phyloP scores from a whole-genome alignment of 768 basidiomycete species.

The Trametopsis cervina region DNA sequence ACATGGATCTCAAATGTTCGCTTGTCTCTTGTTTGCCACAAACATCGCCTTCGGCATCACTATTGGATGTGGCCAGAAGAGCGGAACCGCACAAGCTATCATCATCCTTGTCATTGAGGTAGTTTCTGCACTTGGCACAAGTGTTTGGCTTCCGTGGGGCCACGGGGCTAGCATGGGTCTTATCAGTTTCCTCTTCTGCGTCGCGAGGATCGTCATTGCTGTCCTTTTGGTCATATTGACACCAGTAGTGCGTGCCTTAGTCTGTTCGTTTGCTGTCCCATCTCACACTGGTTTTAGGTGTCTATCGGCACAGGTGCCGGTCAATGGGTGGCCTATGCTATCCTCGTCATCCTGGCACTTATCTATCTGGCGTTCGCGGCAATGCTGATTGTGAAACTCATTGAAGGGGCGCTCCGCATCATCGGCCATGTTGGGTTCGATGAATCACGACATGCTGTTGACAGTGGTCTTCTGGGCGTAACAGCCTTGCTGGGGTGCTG shows the following conservation, averaged over 20 bases:
- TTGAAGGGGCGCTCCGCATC: conserved; percentile 79
- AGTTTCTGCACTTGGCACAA: conserved; percentile 78
- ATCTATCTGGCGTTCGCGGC: conserved; percentile 78
- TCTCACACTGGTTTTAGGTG: conserved; percentile 44
- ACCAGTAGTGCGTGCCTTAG: conserved; percentile 59
- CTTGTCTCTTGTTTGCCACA: conserved; percentile 69
- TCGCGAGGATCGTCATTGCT: conserved; percentile 83
- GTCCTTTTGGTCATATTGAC: conserved; percentile 88
- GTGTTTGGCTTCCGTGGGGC: conserved; percentile 95
- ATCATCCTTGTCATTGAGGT: conserved; percentile 89
- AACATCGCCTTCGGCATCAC: conserved; percentile 80
- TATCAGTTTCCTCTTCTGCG: conserved; percentile 89
- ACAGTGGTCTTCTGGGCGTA: conserved; percentile 84
- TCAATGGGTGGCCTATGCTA: conserved; percentile 93
- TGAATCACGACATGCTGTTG: conserved; percentile 68
- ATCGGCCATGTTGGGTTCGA: conserved; percentile 78
- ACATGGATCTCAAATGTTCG: conserved; percentile 86
- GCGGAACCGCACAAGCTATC: conserved; percentile 88
- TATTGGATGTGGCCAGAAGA: conserved; percentile 84
- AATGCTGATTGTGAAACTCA: conserved; percentile 78
- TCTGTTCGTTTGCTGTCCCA: conserved; percentile 7
- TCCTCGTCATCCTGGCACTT: conserved; percentile 75
- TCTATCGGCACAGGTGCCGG: conserved; percentile 73
- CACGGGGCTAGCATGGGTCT: conserved; percentile 96
- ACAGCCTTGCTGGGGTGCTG: conserved; percentile 65